Percentiles rank a stretch among this genome's conserved stretches.
phyloP scores from a whole-genome alignment of 768 basidiomycete genomes.

The Arthromyces matolae region DNA sequence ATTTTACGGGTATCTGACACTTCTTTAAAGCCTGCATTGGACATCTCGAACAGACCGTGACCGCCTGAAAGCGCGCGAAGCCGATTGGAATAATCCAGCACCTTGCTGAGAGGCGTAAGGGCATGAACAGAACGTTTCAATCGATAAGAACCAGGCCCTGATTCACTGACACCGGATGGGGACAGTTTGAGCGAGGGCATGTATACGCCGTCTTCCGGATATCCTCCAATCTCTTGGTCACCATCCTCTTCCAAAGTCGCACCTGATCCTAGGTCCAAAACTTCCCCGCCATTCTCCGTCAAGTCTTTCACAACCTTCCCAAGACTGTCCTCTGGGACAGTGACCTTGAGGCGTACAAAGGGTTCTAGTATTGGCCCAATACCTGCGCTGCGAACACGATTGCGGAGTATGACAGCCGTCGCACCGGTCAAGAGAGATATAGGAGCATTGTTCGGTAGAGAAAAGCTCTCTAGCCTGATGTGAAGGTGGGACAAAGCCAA shows the following conservation, averaged over 20 bases:
- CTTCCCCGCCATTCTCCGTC: constrained; percentile 79
- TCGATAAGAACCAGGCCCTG: constrained; percentile 29
- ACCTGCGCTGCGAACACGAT: constrained; percentile 56
- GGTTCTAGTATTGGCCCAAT: constrained; percentile 79
- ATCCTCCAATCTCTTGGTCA: constrained; percentile 41
- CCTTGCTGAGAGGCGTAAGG: constrained; percentile 72
- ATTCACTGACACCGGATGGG: constrained; percentile 48
- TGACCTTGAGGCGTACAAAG: constrained; percentile 65
- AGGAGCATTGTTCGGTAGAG: constrained; percentile 38
- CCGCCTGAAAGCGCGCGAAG: constrained; percentile 81
- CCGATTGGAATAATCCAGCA: constrained; percentile 77
- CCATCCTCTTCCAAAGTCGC: constrained; percentile 28
- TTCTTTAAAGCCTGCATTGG: constrained; percentile 68
- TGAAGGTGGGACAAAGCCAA: constrained; percentile 64
- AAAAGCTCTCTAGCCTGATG: constrained; percentile 48
- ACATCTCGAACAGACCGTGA: constrained; percentile 78
- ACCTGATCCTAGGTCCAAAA: constrained; percentile 62
- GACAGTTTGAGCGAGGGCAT: constrained; percentile 74
- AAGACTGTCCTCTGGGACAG: constrained; percentile 60
- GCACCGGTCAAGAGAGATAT: constrained; percentile 63
- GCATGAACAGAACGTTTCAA: constrained; percentile 68
- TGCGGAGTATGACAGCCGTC: constrained; percentile 59
- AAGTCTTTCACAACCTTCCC: constrained; percentile 82
- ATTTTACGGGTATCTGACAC: constrained; percentile 58
- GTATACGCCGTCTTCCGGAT: constrained; percentile 63